Conservation (phyloP, 352 stramenopile genomes). For the Peronospora tabacina region DNA sequence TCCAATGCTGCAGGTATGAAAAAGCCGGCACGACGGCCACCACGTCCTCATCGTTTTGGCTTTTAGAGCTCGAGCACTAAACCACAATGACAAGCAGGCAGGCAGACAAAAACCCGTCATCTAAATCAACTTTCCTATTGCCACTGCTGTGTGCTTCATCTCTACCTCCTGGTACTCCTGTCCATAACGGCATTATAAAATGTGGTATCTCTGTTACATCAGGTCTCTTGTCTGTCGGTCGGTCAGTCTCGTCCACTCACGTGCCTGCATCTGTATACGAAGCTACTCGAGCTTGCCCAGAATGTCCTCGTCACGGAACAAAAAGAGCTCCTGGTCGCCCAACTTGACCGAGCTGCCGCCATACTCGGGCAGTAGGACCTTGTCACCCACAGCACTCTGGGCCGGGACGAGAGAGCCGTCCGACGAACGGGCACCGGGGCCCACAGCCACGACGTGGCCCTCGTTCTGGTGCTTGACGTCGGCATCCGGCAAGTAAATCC, state of each 20-base stretch:
- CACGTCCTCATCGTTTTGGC: constrained; percentile 58
- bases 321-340: constrained; percentile 87
- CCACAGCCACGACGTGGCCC: constrained; percentile 90
- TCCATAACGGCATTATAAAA: too few relatives aligned
- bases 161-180: too few relatives aligned
- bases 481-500: constrained; percentile 92
- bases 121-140: too few relatives aligned
- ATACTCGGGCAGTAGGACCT: constrained; percentile 94
- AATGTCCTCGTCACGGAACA: constrained; percentile 96
- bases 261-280: too few relatives aligned
- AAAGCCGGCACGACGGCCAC: constrained; percentile 47
- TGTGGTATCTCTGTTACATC: too few relatives aligned
- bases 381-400: constrained; percentile 88
- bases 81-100: too few relatives aligned
- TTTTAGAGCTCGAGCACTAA: too few relatives aligned
- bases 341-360: constrained; percentile 91
- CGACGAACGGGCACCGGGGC: constrained; percentile 83
- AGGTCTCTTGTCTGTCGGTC: too few relatives aligned
- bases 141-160: too few relatives aligned
- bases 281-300: constrained; percentile 92
- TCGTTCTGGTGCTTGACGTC: constrained; percentile 91
- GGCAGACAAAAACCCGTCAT: too few relatives aligned
- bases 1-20: constrained; percentile 26
- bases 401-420: constrained; percentile 87
- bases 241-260: too few relatives aligned